Percentiles rank a stretch among this genome's conserved stretches.
Conservation (phyloP, 805 yeast genomes). For the Myxozyma vanderwaltii region DNA sequence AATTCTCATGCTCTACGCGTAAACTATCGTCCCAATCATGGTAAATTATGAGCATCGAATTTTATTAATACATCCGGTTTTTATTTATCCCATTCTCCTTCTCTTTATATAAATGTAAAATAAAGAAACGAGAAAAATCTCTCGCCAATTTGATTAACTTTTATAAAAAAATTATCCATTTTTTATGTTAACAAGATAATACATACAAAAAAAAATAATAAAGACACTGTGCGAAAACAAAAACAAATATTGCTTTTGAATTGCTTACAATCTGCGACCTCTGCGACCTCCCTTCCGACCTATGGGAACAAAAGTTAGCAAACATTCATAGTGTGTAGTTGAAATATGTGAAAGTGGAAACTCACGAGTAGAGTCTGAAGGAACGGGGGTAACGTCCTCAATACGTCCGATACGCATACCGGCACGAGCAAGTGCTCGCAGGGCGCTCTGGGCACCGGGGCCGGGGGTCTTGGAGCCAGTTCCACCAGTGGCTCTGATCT, state of each 20-base stretch:
- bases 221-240: constrained; percentile 9
- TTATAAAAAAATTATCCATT: constrained; percentile 5
- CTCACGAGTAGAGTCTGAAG: constrained; percentile 99
- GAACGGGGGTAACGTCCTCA: constrained; percentile 99
- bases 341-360: not conserved
- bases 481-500: constrained; percentile 99
- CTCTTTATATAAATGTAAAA: too few relatives aligned
- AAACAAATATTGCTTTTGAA: not conserved
- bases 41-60: not conserved
- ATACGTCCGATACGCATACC: constrained; percentile 99
- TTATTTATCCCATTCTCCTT: too few relatives aligned
- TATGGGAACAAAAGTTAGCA: constrained; percentile 5
- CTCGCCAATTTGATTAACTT: constrained; percentile 1
- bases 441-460: constrained; percentile 96
- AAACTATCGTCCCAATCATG: not conserved
- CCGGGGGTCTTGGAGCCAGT: constrained; percentile 97
- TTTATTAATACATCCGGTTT: not conserved
- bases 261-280: constrained; percentile 95
- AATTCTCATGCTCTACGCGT: too few relatives aligned
- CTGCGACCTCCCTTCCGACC: constrained; percentile 99
- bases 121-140: too few relatives aligned
- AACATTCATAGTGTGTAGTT: not conserved
- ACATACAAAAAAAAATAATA: too few relatives aligned
- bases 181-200: constrained; percentile 18
- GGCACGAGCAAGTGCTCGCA: constrained; percentile 98